Evolutionary conservation across 108 stramenopile species (phyloP), one percentile per base, ranked within the genome.

Genomic region (Cyclotella kingstonii): DNA sequence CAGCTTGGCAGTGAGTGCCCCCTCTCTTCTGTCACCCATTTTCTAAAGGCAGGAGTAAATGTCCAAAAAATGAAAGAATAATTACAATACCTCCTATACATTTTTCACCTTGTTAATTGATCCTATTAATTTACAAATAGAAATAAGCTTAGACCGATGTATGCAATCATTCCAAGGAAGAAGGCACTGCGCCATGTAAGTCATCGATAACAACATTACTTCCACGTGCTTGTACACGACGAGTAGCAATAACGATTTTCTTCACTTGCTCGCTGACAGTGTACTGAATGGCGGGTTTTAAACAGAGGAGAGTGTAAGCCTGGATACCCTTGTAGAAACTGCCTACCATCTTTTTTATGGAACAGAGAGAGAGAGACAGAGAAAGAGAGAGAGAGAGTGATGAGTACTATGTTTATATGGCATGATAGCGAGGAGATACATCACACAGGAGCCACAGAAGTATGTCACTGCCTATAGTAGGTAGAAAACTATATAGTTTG

Each of bases 221-320:
- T 4, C 50, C 53, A 14, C 31, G 22, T 30, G 34, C 14, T 26
- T 52, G 26, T 33, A 45, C 49, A 34, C 69, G 73, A 28, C 61
- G 57, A 17, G 67, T 63, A 15, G 81, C 54, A 33, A 83, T 33
- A 15, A 68, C 55, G 11, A 57, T 49, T 22, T 42, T 51, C 61
- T 91, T 90, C 42, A 96, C 80, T 55, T 92, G 87, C 53, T 96
- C 92, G 70, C 87, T 94, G 11, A 94, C 80, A 2, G 95, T 90
- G 60, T 96, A 94, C 48, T 96, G 93, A 49, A 96, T 82, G 34
- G 95, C 95, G 12, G 95, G 95, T 78, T 96, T 96, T 47, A 96
- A 72, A 68, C 92, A 96, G 46, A 96, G 70, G 12, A 96, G 81
- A 12, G 59, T 74, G 63, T 92, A 95, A 8, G 94, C 94, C 63